phyloP scores from a whole-genome alignment of 495 filamentous ascomycete genomes.

The Xylaria longipes region DNA sequence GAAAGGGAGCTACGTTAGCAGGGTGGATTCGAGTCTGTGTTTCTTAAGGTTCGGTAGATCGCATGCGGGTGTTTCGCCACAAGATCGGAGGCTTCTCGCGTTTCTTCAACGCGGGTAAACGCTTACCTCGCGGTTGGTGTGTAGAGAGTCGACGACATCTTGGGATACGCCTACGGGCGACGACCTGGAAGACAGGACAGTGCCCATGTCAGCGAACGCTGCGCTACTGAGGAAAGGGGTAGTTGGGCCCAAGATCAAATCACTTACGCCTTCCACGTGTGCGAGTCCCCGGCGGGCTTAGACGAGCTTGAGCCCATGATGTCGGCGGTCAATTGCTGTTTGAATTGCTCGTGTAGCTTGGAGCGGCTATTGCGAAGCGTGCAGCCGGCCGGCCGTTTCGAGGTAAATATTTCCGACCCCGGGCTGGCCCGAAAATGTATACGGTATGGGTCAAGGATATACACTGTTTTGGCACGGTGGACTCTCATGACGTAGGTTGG shows the following conservation, averaged over 20 bases:
- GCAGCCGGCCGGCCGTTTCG: conserved; percentile 25
- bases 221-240: not conserved
- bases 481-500: not conserved
- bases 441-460: not conserved
- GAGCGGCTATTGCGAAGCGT: conserved; percentile 22
- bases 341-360: conserved; percentile 17
- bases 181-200: conserved; percentile 59
- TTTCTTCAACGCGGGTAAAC: not conserved
- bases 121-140: conserved; percentile 83
- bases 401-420: conserved; percentile 32
- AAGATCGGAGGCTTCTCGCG: not conserved
- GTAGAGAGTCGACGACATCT: conserved; percentile 79
- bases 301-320: conserved; percentile 59
- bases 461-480: conserved; percentile 1
- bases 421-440: conserved; percentile 26
- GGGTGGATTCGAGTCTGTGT: not conserved
- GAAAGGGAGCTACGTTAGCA: conserved; percentile 19
- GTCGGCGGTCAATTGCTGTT: conserved; percentile 28
- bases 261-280: conserved; percentile 58
- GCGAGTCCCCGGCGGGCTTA: conserved; percentile 50
- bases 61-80: not conserved
- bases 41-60: not conserved
- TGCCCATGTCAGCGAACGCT: conserved; percentile 14
- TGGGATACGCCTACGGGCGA: conserved; percentile 86
- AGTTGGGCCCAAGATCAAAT: not conserved